These are phyloP conservation scores for Zygotorulaspora mrakii DNA, from an alignment of 1,139 yeast genomes.

Conservation along the genomic window DNA sequence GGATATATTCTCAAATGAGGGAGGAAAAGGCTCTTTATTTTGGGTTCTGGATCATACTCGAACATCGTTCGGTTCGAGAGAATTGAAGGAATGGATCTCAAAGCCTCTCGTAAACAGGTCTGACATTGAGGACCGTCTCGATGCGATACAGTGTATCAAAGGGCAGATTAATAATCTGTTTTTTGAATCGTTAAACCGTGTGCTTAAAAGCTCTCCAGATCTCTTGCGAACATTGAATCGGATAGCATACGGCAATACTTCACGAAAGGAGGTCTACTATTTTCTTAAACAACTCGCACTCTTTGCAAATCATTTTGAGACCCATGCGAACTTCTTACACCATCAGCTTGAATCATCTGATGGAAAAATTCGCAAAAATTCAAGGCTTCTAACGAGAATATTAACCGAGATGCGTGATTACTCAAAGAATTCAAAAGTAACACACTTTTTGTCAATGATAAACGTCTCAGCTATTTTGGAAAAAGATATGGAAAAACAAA, in stretches of 20 bases:
- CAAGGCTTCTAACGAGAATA: slow-evolving; percentile 35
- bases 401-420: slow-evolving; percentile 33
- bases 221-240: slow-evolving; percentile 64
- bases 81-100: slow-evolving; percentile 67
- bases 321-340: slow-evolving; percentile 34
- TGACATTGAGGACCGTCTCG: slow-evolving; percentile 47
- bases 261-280: slow-evolving; percentile 61
- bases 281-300: slow-evolving; percentile 52
- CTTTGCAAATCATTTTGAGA: slow-evolving; percentile 30
- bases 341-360: slow-evolving; percentile 20
- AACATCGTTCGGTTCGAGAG: slow-evolving; percentile 70
- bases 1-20: slow-evolving; percentile 66
- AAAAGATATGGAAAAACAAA: slow-evolving; percentile 45
- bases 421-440: slow-evolving; percentile 20
- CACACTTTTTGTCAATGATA: slow-evolving; percentile 49
- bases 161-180: slow-evolving; percentile 44
- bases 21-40: slow-evolving; percentile 62
- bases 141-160: slow-evolving; percentile 60
- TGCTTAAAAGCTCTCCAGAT: slow-evolving; percentile 54
- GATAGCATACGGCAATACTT: slow-evolving; percentile 61
- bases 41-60: slow-evolving; percentile 79
- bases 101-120: slow-evolving; percentile 55
- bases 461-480: slow-evolving; percentile 57
- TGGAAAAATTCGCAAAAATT: slow-evolving; percentile 29
- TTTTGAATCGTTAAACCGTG: slow-evolving; percentile 49